phyloP scores from a whole-genome alignment of 2,329 filamentous ascomycete genomes.

The Hymenoscyphus fraxineus region DNA sequence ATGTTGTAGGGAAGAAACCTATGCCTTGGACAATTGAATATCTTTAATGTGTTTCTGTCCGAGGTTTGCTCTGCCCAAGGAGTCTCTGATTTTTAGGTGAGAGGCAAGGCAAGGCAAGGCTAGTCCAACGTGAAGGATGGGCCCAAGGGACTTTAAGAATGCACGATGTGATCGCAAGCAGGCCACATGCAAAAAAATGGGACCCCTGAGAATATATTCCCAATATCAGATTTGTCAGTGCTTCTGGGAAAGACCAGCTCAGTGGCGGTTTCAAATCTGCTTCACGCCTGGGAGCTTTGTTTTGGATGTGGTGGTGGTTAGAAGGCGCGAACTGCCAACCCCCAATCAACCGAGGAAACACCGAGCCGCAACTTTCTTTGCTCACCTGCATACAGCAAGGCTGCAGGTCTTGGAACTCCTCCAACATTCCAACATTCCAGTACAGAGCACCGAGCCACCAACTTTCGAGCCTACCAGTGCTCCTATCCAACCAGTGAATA shows the following conservation, averaged over 20 bases:
- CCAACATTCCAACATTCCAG: too few relatives aligned
- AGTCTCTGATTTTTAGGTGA: not conserved
- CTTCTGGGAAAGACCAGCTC: constrained; percentile 7
- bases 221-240: constrained; percentile 6
- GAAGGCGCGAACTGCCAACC: not conserved
- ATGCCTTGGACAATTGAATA: constrained; percentile 6
- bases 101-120: constrained; percentile 22
- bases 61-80: constrained; percentile 3
- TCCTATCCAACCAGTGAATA: too few relatives aligned
- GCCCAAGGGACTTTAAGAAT: constrained; percentile 10
- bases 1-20: constrained; percentile 16
- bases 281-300: constrained; percentile 14
- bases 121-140: constrained; percentile 8
- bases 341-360: too few relatives aligned
- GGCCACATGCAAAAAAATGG: constrained; percentile 8
- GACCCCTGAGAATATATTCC: constrained; percentile 24
- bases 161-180: constrained; percentile 5
- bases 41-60: constrained; percentile 17
- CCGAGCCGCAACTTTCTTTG: too few relatives aligned
- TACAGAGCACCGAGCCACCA: too few relatives aligned
- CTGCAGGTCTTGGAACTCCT: too few relatives aligned
- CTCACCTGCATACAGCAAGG: too few relatives aligned
- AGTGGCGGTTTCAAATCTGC: constrained; percentile 27
- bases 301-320: constrained; percentile 8
- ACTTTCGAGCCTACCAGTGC: too few relatives aligned